These are phyloP conservation scores for Prunus davidiana DNA, from an alignment of 306 rosid genomes.

Conservation along the genomic window DNA sequence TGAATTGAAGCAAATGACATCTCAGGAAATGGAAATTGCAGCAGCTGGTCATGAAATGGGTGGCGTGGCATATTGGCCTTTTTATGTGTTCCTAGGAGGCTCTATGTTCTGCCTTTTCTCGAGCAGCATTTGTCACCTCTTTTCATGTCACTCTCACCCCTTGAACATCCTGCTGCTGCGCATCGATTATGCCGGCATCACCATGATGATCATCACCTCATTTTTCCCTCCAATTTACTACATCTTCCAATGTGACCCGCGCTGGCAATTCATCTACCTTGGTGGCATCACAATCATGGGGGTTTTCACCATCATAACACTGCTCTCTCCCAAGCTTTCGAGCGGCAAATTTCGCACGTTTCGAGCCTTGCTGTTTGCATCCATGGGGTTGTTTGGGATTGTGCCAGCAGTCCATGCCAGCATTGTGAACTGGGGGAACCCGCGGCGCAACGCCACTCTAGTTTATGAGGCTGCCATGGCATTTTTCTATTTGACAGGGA, in stretches of 20 bases:
- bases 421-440: slow-evolving; percentile 76
- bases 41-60: background rate
- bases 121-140: slow-evolving; percentile 91
- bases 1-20: slow-evolving; percentile 44
- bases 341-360: slow-evolving; percentile 50
- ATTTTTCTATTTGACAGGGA: slow-evolving; percentile 64
- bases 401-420: slow-evolving; percentile 77
- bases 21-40: slow-evolving; percentile 35
- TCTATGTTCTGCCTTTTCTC: slow-evolving; percentile 94
- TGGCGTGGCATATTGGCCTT: slow-evolving; percentile 70
- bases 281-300: slow-evolving; percentile 87
- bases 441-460: slow-evolving; percentile 55
- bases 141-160: slow-evolving; percentile 73
- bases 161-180: slow-evolving; percentile 56
- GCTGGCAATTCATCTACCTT: slow-evolving; percentile 78
- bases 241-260: slow-evolving; percentile 79
- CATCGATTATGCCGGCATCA: slow-evolving; percentile 77
- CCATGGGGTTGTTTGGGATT: slow-evolving; percentile 90
- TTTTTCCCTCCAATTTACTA: slow-evolving; percentile 95
- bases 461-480: slow-evolving; percentile 78
- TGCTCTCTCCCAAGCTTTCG: slow-evolving; percentile 65
- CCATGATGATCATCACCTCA: slow-evolving; percentile 90
- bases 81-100: slow-evolving; percentile 80
- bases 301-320: slow-evolving; percentile 55
- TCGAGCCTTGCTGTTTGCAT: slow-evolving; percentile 74